Evolutionary conservation across 306 rosid genomes (phyloP), one percentile per base, ranked within the genome.

Genomic region (Cucurbita maxima): DNA sequence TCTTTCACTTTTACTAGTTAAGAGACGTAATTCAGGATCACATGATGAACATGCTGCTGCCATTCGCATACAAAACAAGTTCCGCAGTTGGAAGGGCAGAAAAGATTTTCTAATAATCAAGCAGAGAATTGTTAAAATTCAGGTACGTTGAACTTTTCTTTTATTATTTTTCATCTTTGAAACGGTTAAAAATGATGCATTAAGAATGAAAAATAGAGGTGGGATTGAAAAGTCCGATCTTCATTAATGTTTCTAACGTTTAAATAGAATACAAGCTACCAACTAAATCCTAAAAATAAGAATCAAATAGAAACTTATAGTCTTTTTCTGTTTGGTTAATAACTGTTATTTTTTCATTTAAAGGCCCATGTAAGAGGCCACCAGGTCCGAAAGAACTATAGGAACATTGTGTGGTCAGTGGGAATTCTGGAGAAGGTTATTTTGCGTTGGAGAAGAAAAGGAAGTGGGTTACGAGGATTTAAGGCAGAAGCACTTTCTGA

Each of bases 311-410:
- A 58, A 25, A 30, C 3, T 4, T 22, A 18, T 22, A 4, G 2
- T 9, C 0, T 45, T 57, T 7, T 5, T 12, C 64, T 8, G 22
- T 62, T 62, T 13, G 9, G 51, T 16, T 45, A 74, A 25, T 84
- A 68, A 80, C 74, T 22, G 58, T 18, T 37, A 60, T n/a, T 58
- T 67, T 78, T 55, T 47, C 55, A 59, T 60, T 63, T 40, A 80
- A 76, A 90, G 96, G 98, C 98, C 76, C 96, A 87, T 70, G 96
- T 88, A 51, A 87, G 98, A 85, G 96, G 98, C 51, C 92, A 89
- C 82, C 98, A 92, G 84, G 96, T 88, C 45, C 84, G 98, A 84
- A 92, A 87, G 75, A 87, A 77, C 72, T 54, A 81, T 54, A 79
- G 79, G 60, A 88, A 86, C 85, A 80, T 92, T 53, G 50, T 80